phyloP scores from a whole-genome alignment of 2,329 filamentous ascomycete genomes.

The Gnomoniopsis sp. region DNA sequence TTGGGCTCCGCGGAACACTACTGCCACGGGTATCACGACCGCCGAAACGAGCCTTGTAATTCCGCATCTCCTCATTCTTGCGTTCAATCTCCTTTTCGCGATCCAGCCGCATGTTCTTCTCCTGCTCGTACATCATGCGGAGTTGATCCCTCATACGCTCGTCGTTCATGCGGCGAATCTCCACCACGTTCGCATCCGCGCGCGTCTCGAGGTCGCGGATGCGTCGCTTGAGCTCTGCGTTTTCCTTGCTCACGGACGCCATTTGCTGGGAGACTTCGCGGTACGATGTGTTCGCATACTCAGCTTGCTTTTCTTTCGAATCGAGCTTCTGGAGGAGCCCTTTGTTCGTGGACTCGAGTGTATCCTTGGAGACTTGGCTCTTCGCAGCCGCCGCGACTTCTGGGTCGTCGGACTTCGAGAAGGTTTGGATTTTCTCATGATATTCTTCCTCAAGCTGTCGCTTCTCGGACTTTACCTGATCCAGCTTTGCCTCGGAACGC shows the following conservation, averaged over 20 bases:
- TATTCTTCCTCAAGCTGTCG: slow-evolving; percentile 34
- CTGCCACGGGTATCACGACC: slow-evolving; percentile 54
- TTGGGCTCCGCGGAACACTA: slow-evolving; percentile 57
- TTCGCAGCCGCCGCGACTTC: slow-evolving; percentile 37
- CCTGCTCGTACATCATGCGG: slow-evolving; percentile 36
- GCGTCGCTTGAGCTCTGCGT: slow-evolving; percentile 39
- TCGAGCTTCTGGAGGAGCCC: slow-evolving; percentile 32
- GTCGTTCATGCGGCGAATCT: slow-evolving; percentile 45
- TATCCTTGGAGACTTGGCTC: slow-evolving; percentile 30
- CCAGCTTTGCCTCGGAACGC: slow-evolving; percentile 33
- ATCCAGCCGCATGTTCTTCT: slow-evolving; percentile 42
- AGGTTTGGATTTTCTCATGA: slow-evolving; percentile 29
- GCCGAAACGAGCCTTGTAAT: slow-evolving; percentile 38
- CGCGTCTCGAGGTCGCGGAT: slow-evolving; percentile 38
- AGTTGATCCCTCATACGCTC: slow-evolving; percentile 32
- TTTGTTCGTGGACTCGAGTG: neutral
- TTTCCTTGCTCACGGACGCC: slow-evolving; percentile 42
- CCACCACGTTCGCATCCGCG: slow-evolving; percentile 42
- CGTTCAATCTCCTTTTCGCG: slow-evolving; percentile 49
- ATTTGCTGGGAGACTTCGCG: slow-evolving; percentile 53
- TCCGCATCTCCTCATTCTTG: slow-evolving; percentile 45
- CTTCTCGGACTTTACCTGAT: slow-evolving; percentile 36
- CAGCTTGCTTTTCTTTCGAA: slow-evolving; percentile 42
- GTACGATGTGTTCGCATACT: slow-evolving; percentile 57
- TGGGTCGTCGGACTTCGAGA: slow-evolving; percentile 29